A percentile compares a stretch with the other conserved stretches of the same genome.
Evolutionary conservation across 768 basidiomycete genomes (phyloP).

Genomic region (Naganishia vaughanmartiniae): DNA sequence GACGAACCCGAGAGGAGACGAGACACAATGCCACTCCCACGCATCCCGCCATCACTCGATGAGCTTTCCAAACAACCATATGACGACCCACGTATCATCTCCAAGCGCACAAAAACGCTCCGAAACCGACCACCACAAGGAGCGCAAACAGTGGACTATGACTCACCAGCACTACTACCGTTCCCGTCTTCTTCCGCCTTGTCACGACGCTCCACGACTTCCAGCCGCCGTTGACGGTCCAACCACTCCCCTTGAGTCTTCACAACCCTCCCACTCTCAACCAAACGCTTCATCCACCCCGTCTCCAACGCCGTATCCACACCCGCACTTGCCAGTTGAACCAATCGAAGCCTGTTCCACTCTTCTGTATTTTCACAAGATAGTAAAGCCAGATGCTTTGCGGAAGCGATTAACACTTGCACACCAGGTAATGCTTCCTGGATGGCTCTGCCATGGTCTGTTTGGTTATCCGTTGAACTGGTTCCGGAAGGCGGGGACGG

Average conservation of each 20-base stretch:
- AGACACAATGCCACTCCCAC: too few species aligned
- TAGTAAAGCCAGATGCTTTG: background rate
- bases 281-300: background rate
- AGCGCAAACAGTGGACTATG: too few species aligned
- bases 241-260: background rate
- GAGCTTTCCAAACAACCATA: too few species aligned
- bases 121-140: too few species aligned
- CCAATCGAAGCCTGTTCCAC: background rate
- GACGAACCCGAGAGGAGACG: too few species aligned
- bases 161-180: background rate
- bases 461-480: background rate
- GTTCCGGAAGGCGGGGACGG: background rate
- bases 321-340: slow-evolving; percentile 1
- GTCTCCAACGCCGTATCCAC: background rate
- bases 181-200: too few species aligned
- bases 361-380: background rate
- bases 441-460: background rate
- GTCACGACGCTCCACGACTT: too few species aligned
- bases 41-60: too few species aligned
- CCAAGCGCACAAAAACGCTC: too few species aligned
- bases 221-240: background rate
- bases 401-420: background rate
- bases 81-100: too few species aligned
- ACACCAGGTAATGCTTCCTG: background rate
- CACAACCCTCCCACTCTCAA: background rate